Evolutionary conservation across 2,329 filamentous ascomycete genomes (phyloP), one percentile per base, ranked within the genome.

Genomic region (Ophiostoma quercus): DNA sequence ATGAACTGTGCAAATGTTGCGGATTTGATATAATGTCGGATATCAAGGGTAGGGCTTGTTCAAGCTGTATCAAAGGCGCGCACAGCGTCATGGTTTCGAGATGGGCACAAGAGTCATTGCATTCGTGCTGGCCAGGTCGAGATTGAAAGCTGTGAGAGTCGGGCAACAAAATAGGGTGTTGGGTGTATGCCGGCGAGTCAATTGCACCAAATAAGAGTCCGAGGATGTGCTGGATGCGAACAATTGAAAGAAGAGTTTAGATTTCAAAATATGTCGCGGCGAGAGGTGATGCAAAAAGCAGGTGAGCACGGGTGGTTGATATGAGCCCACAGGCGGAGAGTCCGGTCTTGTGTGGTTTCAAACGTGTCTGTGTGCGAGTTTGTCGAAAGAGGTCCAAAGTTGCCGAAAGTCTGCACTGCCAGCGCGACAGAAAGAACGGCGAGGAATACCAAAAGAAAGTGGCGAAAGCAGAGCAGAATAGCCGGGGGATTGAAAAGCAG

Each of bases 51-150:
- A 71, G 69, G 72, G 71, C 74, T 73, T 74, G 75, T 72, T 75
- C 69, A 74, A 75, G 74, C 75, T 75, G 75, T 74, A 72, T 74
- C 73, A 77, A 77, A 78, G 75, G 76, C 79, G 77, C 77, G 75
- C 78, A 77, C 77, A 76, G 78, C 78, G 78, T 82, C 81, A 82
- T 82, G 76, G 79, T 81, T 79, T 77, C 78, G 76, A 76, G 73
- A 72, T 73, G 72, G 74, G 75, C 71, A 75, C 75, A 73, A 75
- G 75, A 74, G 74, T 76, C 77, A 79, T 79, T 73, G 76, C 77
- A 65, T 39, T 32, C 57, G 57, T 16, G 57, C 16, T 14, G 57
- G 14, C 4, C 57, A 32, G 57, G 5, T 62, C 25, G 25, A 62
- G 57, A 25, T 57, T 29, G 5, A 47, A 47, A 47, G 22, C 9